Evolutionary conservation across 129 eudicot genomes (phyloP), one percentile per base, ranked within the genome.

Genomic region (Glebionis coronaria): DNA sequence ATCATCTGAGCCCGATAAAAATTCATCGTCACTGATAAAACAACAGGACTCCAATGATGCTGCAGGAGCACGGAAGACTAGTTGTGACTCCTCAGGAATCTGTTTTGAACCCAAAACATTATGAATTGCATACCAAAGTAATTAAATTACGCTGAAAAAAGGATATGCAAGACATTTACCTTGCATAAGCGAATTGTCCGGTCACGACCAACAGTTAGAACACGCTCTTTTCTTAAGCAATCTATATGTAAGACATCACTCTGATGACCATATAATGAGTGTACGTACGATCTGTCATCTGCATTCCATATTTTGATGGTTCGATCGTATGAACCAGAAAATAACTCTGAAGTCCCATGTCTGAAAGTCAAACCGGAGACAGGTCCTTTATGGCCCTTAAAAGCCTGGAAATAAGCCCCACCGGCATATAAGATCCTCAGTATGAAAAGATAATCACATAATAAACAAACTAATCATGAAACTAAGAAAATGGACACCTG

Each of bases 1-100:
- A 76, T 94, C 97, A 85, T 94, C 95, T 3, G 97, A 89, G 46
- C 99, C 99, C 15, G 99, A 94, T 68, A 94, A 81, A 68, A 86
- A 94, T 64, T 88, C 96, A 66, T 94, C 97, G 69, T 94, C 83
- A 61, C 75, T 82, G 44, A 90, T 82, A 76, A 90, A 94, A 70
- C 97, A 90, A 53, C 99, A 82, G 78, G 97, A 87, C 59, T 94
- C 99, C 53, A 94, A 73, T 25, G 96, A 82, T 49, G 97, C 76
- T 9, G 87, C 85, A 23, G 97, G 82, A 70, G 99, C 93, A 20
- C 99, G 93, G 67, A 79, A 94, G 49, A 87, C 78, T 57, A 94
- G 70, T 12, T 82, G 97, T 13, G 97, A 78, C 77, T 93, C 93
- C 79, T 93, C 99, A 12, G 97, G 99, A 44, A 93, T 87, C 99